Evolutionary conservation across 441 rosid genomes (phyloP).

Genomic region (Aquilaria agallochum): DNA sequence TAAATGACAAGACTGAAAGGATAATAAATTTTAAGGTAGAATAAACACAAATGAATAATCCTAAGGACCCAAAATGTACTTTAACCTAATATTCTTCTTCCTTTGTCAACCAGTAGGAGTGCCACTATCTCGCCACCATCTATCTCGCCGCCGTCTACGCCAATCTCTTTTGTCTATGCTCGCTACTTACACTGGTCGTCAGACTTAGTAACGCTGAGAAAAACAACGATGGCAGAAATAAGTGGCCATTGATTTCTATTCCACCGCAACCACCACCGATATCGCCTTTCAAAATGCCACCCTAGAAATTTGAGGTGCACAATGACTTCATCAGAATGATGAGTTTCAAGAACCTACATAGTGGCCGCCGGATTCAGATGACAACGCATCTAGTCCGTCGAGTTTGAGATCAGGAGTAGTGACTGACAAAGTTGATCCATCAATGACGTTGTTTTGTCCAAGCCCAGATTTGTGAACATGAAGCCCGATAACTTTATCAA

Average conservation of each 20-base stretch:
- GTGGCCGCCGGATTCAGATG: conserved; percentile 32
- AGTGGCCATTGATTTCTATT: conserved; percentile 26
- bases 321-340: conserved; percentile 34
- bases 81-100: no score
- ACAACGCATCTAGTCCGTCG: conserved; percentile 18
- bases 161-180: no score
- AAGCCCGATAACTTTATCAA: conserved; percentile 85
- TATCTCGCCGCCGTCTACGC: no score
- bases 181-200: neutral
- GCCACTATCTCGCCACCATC: no score
- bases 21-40: no score
- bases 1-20: no score
- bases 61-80: no score
- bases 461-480: conserved; percentile 79
- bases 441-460: conserved; percentile 46
- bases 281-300: conserved; percentile 36
- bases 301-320: conserved; percentile 19
- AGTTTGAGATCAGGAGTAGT: neutral
- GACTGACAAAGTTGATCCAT: conserved; percentile 7
- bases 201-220: conserved; percentile 15
- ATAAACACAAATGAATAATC: no score
- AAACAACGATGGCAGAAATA: conserved; percentile 23
- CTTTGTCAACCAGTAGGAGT: no score
- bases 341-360: conserved; percentile 31
- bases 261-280: conserved; percentile 41